A percentile compares a stretch with the other conserved stretches of the same genome.
These are phyloP conservation scores for Moricandia arvensis DNA, from an alignment of 345 rosid genomes.

Conservation along the genomic window DNA sequence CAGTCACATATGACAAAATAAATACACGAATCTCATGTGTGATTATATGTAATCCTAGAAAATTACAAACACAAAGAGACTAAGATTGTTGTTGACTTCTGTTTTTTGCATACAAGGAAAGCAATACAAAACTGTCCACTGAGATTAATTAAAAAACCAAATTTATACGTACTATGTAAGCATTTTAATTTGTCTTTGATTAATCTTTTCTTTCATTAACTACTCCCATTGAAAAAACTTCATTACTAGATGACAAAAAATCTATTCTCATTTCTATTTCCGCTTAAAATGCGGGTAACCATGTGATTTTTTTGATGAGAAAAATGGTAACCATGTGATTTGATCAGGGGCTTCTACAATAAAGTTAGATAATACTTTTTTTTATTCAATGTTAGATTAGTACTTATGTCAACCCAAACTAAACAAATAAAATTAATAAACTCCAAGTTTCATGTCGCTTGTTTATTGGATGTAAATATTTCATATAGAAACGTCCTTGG, in stretches of 20 bases:
- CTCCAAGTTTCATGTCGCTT: neutral
- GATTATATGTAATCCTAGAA: constrained; percentile 14
- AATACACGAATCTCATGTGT: constrained; percentile 14
- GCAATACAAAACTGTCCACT: constrained; percentile 32
- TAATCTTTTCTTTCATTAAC: constrained; percentile 34
- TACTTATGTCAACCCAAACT: constrained; percentile 3
- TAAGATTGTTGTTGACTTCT: constrained; percentile 33
- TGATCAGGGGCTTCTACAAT: constrained; percentile 14
- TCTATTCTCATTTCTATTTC: constrained; percentile 24
- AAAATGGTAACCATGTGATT: constrained; percentile 29
- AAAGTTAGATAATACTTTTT: neutral
- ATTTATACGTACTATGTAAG: constrained; percentile 24
- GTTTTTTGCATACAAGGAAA: constrained; percentile 33
- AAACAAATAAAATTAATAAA: neutral
- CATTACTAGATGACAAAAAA: constrained; percentile 34
- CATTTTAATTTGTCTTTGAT: constrained; percentile 29
- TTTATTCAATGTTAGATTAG: neutral
- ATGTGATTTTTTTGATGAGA: constrained; percentile 20
- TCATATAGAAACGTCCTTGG: neutral
- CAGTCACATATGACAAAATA: constrained; percentile 32
- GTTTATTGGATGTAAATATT: neutral
- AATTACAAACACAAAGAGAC: constrained; percentile 38
- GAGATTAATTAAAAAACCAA: neutral
- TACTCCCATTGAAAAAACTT: constrained; percentile 37
- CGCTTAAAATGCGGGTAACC: constrained; percentile 38